Evolutionary conservation across 768 basidiomycete species (phyloP).

Genomic region (Mycena maculata): DNA sequence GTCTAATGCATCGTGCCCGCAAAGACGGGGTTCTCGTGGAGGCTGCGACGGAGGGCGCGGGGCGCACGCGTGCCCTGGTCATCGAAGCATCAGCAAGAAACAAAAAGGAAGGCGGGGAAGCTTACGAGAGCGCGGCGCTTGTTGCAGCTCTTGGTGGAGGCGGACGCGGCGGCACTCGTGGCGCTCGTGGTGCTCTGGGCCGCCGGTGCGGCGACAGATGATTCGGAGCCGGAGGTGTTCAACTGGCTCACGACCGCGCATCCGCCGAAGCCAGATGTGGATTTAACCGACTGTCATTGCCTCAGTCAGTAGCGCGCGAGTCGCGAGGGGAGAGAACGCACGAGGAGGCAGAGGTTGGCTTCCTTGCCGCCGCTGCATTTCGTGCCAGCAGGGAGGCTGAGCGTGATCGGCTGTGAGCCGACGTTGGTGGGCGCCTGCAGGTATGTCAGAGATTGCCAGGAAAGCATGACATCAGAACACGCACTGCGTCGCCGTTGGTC

Average conservation of each 20-base stretch:
- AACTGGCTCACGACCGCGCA: conserved; percentile 27
- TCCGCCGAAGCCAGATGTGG: conserved; percentile 28
- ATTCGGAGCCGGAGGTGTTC: background rate
- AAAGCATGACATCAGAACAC: no score
- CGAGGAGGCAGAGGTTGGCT: conserved; percentile 44
- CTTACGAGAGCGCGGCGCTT: conserved; percentile 16
- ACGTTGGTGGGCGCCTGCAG: background rate
- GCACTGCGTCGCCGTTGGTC: conserved; percentile 23
- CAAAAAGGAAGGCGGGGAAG: background rate
- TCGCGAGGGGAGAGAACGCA: conserved; percentile 3
- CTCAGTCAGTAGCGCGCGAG: background rate
- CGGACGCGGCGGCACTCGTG: background rate
- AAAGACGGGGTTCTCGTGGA: conserved; percentile 25
- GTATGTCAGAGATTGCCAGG: background rate
- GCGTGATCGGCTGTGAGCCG: conserved; percentile 39
- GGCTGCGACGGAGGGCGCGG: conserved; percentile 11
- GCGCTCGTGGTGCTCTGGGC: background rate
- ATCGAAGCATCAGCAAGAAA: background rate
- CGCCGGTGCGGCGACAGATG: background rate
- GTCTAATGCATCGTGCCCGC: background rate
- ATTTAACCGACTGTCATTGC: conserved; percentile 26
- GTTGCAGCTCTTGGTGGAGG: conserved; percentile 15
- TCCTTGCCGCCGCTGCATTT: conserved; percentile 46
- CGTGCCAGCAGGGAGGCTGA: conserved; percentile 45
- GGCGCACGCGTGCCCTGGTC: conserved; percentile 17